Conservation (phyloP, 2,329 filamentous ascomycete genomes). For the Aspergillus sp. region DNA sequence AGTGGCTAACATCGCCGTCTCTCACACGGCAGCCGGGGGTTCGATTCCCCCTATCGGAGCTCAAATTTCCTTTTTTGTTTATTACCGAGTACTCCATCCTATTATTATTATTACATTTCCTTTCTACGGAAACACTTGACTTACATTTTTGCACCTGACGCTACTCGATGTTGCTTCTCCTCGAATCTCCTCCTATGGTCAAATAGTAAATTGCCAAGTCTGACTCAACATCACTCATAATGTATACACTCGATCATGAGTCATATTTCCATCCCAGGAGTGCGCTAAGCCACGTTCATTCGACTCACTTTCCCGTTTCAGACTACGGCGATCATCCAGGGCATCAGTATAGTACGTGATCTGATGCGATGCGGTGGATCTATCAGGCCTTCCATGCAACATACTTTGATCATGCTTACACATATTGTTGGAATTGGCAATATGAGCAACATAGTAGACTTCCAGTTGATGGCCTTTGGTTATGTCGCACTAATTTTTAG, state of each 20-base stretch:
- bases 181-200: no score
- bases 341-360: no score
- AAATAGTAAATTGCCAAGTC: no score
- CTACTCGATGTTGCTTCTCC: neutral
- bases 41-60: constrained; percentile 20
- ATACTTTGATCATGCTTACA: neutral
- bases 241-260: neutral
- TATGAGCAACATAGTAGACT: no score
- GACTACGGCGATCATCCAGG: neutral
- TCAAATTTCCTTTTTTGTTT: neutral
- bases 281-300: neutral
- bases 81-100: neutral
- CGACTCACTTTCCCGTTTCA: neutral
- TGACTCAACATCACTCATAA: neutral
- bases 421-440: no score
- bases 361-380: neutral
- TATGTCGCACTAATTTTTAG: neutral
- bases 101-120: neutral
- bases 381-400: neutral
- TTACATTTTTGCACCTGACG: neutral
- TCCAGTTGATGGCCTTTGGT: no score
- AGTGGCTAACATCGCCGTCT: constrained; percentile 26
- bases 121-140: neutral
- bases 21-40: constrained; percentile 24
- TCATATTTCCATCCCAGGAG: neutral